These are phyloP conservation scores for Trichoderma sp. DNA, from an alignment of 2,329 filamentous ascomycete genomes.

Conservation along the genomic window DNA sequence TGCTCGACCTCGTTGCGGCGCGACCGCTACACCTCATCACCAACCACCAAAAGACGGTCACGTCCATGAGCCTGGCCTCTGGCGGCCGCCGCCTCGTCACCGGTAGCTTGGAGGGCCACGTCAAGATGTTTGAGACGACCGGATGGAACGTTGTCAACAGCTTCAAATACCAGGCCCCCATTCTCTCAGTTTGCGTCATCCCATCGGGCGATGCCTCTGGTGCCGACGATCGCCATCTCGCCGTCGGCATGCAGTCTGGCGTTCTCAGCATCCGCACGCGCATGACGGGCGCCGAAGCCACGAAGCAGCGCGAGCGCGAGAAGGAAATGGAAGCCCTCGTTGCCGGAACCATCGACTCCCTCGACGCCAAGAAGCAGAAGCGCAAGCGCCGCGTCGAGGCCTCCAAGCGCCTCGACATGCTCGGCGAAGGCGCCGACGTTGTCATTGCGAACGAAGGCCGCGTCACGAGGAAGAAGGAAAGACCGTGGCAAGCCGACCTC, in stretches of 20 bases:
- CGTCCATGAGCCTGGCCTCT: slow-evolving; percentile 78
- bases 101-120: slow-evolving; percentile 89
- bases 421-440: slow-evolving; percentile 83
- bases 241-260: slow-evolving; percentile 92
- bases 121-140: slow-evolving; percentile 94
- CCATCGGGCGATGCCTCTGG: slow-evolving; percentile 39
- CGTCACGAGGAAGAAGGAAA: slow-evolving; percentile 60
- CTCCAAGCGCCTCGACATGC: slow-evolving; percentile 68
- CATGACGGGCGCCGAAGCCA: slow-evolving; percentile 80
- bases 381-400: slow-evolving; percentile 60
- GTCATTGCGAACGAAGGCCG: slow-evolving; percentile 74
- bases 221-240: slow-evolving; percentile 85
- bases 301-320: slow-evolving; percentile 72
- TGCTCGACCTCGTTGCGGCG: slow-evolving; percentile 89
- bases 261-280: slow-evolving; percentile 88
- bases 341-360: slow-evolving; percentile 74
- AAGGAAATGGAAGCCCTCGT: slow-evolving; percentile 84
- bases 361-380: slow-evolving; percentile 72
- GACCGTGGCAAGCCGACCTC: slow-evolving; percentile 78
- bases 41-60: slow-evolving; percentile 98
- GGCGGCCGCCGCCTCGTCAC: slow-evolving; percentile 79
- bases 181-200: slow-evolving; percentile 81
- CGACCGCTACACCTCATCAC: slow-evolving; percentile 83
- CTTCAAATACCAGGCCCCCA: slow-evolving; percentile 88
- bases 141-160: slow-evolving; percentile 97